Base-by-base conservation (phyloP, 164 flowering plant genomes). In the Nymphaea thermarum region DNA sequence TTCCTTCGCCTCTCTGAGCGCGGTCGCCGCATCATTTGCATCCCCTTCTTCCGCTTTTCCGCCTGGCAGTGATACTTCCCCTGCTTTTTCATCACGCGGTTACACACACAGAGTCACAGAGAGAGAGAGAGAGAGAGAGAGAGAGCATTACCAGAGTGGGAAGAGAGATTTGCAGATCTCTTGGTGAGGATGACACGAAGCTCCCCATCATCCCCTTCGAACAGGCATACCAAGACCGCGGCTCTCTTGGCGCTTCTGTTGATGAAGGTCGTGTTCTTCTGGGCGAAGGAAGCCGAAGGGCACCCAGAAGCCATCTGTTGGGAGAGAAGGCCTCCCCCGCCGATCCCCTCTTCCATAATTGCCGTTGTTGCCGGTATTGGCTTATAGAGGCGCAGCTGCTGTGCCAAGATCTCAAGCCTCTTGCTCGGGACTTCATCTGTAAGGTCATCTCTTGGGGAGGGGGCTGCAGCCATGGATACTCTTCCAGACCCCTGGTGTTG, bases 31-130 rank as follows among this genome's bases (percentile, higher is more conserved):
- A 79, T 91, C 96, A 71, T 83, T 84, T 18, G 72, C 78, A 73
- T 93, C 98, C 7, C 87, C 85, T 65, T 90, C 98, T 25, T 93
- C 98, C 41, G 82, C 77, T 71, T 85, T 88, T 65, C 98, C 96
- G 57, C 97, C 96, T 0, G 98, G 98, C 83, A 94, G 80, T 4
- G 98, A 75, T 67, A 94, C 92, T 76, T 94, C 97, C 64, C 97
- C 98, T 94, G 84, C 47, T 61, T 36, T 36, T 14, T 6, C 55
- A 47, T 47, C 55, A 47, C 55, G 12, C 55, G 12, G 55, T 47
- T 7, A 47, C 11, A 47, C 2, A 47, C 7, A 45, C 53, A 5
- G 2, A 45, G 55, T 7, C 11, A 2, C 55, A 47, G 5, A 14
- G 55, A 47, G 6, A 4, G 55, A 47, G 55, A 47, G 55, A 47